Base-by-base conservation (phyloP, 768 basidiomycete genomes). In the Lactarius deliciosus region DNA sequence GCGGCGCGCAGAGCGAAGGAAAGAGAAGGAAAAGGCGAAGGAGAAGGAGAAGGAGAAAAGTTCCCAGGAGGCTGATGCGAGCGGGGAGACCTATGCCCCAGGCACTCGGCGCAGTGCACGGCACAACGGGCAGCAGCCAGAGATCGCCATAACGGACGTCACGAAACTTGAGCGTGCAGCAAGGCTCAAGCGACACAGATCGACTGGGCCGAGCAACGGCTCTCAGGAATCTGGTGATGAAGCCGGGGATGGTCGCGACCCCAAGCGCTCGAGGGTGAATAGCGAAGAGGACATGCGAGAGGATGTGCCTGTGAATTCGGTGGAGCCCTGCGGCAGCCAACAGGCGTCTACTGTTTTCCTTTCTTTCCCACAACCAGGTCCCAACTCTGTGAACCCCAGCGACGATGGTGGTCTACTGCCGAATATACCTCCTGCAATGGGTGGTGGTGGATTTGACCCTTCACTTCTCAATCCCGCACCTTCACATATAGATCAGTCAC, bases 101-200 rank as follows among this genome's bases (percentile, higher is more conserved):
- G 86, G 82, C n/a, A 81, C 83, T 1, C 79, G 92, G 65, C 80
- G 91, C 69, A 92, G 90, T 69, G 86, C 89, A 2, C 82, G 93
- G 50, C 81, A 86, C 63, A 91, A 86, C 72, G 92, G 92, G 1
- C 82, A 84, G 64, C 79, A 85, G 63, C 88, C 86, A 3, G 92
- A 94, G 72, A 77, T 90, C 41, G 70, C 81, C 7, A 89, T 92
- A 64, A 91, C 89, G 2, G 92, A 92, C 72, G 88, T 89, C 18
- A 82, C 86, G 32, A 82, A 85, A 71, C 79, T 94, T 8, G 92
- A 94, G 76, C 82, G 92, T 76, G 77, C 25, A 76, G 74, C 18
- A 80, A 77, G 55, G 79, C 74, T 58, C 80, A 84, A 60, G 82
- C 83, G 64, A 76, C 83, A 92, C 71, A 82, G 90, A 36, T 80